Evolutionary conservation across 228 moss, liverwort and hornwort species (phyloP), one percentile per base, ranked within the genome.

Genomic region (Sphagnum magellanicum): DNA sequence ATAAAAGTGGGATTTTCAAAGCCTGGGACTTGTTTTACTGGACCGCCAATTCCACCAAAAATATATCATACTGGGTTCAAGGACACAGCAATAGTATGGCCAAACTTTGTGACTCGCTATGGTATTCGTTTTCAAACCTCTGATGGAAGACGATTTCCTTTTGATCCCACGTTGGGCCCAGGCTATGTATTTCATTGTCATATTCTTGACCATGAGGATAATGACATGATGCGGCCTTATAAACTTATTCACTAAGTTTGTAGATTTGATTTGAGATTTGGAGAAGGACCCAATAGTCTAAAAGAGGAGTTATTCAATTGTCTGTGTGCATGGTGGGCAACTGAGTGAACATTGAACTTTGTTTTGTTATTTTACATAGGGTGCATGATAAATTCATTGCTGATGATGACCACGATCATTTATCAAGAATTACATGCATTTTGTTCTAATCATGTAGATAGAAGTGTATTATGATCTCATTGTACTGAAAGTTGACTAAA

Each of bases 141-240:
- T 11, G 17, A 8, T 4, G 68, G 50, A 17, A 15, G 63, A 6
- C 6, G 32, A 5, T 81, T 81, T 61, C 14, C 51, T 6, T 77
- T 81, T 12, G 77, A 81, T 58, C 67, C 77, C 53, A 81, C 77
- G 5, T 17, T 15, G 14, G 74, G 77, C 6, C 77, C 81, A 12
- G 77, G 81, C 16, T 81, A 74, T 13, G 77, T 74, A 8, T 81
- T 71, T 74, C 77, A 81, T 17, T 81, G 81, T 50, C 81, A 81
- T 13, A 77, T 81, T 53, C 71, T 77, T 5, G 81, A 77, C 50
- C 81, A 81, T 71, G 79, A 80, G 48, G 79, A 80, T 60, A 80
- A 76, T 16, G 81, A 81, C 48, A 81, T 81, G 77, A 81, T 81
- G 81, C 63, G 66, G 6, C 81, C 77, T 10, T 48, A 8, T 10